Conservation (phyloP, 176 grass and related monocot genomes). For the Zoysia japonica region DNA sequence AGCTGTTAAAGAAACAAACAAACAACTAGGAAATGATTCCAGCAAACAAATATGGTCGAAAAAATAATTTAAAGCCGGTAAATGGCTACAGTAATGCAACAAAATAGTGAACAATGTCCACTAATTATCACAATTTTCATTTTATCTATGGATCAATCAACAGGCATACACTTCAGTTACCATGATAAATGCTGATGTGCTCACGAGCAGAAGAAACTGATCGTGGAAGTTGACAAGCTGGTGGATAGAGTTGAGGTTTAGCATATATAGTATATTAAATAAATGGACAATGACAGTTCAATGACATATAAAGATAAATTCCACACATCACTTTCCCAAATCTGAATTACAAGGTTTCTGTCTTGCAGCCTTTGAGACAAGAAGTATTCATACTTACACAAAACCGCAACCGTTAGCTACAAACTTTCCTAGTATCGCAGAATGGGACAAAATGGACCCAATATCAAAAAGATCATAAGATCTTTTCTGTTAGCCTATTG, state of each 20-base stretch:
- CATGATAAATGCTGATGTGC: neutral
- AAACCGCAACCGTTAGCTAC: neutral
- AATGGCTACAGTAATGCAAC: neutral
- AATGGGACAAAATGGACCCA: neutral
- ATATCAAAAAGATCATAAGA: neutral
- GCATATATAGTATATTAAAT: neutral
- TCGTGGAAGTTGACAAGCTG: neutral
- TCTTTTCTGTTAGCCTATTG: neutral
- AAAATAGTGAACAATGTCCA: neutral
- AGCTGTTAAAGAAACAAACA: neutral
- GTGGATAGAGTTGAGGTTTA: neutral
- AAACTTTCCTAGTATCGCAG: neutral
- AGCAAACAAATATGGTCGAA: neutral
- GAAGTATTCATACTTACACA: neutral
- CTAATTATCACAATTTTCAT: neutral
- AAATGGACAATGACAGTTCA: neutral
- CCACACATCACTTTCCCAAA: neutral
- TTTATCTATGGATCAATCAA: constrained; percentile 2
- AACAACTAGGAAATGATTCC: constrained; percentile 2
- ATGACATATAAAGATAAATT: neutral
- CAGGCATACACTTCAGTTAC: neutral
- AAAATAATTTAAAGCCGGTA: neutral
- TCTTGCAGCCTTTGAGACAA: neutral
- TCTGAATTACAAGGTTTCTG: constrained; percentile 4
- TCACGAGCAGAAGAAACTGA: neutral